Evolutionary conservation across 1,284 basidiomycete species (phyloP), one percentile per base, ranked within the genome.

Genomic region (Pyrrhoderma noxium): DNA sequence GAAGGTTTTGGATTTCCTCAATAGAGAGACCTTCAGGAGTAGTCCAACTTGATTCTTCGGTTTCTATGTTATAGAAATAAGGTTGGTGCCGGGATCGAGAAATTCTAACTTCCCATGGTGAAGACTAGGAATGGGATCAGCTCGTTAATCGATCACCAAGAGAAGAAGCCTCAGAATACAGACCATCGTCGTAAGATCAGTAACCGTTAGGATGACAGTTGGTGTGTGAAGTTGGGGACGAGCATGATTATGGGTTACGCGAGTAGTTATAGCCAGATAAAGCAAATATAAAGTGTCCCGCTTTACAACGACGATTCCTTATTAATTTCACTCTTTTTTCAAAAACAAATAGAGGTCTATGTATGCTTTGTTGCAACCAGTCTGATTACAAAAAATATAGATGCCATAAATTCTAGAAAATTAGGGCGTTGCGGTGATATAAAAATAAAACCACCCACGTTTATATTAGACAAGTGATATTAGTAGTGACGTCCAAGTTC

Each of bases 31-130:
- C 85, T 0, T 73, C 46, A 1, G 95, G 96, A 0, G 78, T 61
- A 4, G 93, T 87, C 96, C 96, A 99, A 51, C 71, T 74, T 2
- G 94, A 97, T 59, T 80, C 66, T 50, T 78, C 72, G 23, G 85
- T 86, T 21, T 74, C 63, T 18, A 71, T 60, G 67, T 97, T 89
- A 80, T 84, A 95, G 71, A 87, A 99, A 76, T 99, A 99, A 3
- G 91, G 89, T 43, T 90, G 68, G 49, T 77, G 70, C 60, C 83
- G 82, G 48, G 90, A 87, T 64, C 71, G 83, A 51, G 90, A 94
- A 72, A 93, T 76, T 55, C 88, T 83, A 58, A 94, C 71, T 77
- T 93, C 87, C 88, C 88, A 93, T 13, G 54, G 36, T 43, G 56
- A 54, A 13, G 51, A 43, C 54, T 58, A n/a, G 38, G 14, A 40